These are phyloP conservation scores for Starmerella powellii DNA, from an alignment of 805 yeast genomes.

Conservation along the genomic window DNA sequence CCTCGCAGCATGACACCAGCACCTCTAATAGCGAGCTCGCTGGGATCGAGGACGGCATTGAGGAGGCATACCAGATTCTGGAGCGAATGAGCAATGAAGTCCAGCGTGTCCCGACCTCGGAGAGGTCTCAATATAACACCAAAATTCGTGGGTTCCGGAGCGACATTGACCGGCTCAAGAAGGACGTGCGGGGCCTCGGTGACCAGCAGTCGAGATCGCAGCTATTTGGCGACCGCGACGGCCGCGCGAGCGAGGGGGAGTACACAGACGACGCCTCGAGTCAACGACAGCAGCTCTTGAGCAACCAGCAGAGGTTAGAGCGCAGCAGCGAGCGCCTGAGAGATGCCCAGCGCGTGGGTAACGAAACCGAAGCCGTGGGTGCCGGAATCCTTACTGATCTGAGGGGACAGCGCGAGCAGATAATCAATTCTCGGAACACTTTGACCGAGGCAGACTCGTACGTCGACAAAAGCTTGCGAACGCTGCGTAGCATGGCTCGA, in stretches of 20 bases:
- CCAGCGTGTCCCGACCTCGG: constrained; percentile 65
- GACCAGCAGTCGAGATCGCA: constrained; percentile 64
- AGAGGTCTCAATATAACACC: constrained; percentile 58
- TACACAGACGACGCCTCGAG: constrained; percentile 52
- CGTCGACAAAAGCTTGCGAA: constrained; percentile 78
- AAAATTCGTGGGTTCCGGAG: constrained; percentile 59
- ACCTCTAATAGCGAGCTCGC: constrained; percentile 26
- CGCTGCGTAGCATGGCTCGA: constrained; percentile 83
- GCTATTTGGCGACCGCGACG: constrained; percentile 49
- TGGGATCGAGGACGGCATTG: constrained; percentile 33
- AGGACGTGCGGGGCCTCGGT: constrained; percentile 36
- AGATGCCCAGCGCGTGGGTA: constrained; percentile 80
- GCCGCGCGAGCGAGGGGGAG: constrained; percentile 33
- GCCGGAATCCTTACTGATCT: constrained; percentile 79
- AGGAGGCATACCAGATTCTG: constrained; percentile 65
- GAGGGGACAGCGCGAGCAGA: constrained; percentile 87
- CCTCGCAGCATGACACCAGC: constrained; percentile 30
- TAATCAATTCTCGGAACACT: constrained; percentile 73
- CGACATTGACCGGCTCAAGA: constrained; percentile 48
- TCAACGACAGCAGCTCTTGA: constrained; percentile 72
- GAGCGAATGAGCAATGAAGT: constrained; percentile 85
- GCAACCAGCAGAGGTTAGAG: constrained; percentile 68
- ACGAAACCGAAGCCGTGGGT: constrained; percentile 86
- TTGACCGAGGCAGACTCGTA: constrained; percentile 82
- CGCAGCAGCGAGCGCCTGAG: constrained; percentile 69